Percentiles rank a stretch among this genome's conserved stretches.
Conservation (phyloP, 306 rosid species). For the Prunus armeniaca region DNA sequence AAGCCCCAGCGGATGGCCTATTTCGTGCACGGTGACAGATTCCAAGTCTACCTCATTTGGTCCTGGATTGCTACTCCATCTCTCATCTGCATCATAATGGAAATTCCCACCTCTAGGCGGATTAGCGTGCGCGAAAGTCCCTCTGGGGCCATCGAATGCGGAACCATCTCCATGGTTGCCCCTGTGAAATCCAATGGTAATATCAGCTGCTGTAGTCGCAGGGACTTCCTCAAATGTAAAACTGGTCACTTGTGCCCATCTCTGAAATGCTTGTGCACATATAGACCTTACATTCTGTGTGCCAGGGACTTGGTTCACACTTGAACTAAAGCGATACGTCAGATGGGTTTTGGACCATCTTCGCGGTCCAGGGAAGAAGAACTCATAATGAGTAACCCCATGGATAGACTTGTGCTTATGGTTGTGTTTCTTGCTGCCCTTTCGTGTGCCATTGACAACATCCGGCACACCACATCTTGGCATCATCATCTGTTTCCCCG, state of each 20-base stretch:
- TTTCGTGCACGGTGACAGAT: slow-evolving; percentile 8
- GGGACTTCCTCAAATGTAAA: slow-evolving; percentile 5
- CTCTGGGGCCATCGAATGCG: slow-evolving; percentile 10
- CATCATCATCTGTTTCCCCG: slow-evolving; percentile 18
- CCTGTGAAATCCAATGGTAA: slow-evolving; percentile 23
- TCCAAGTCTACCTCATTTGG: slow-evolving; percentile 6
- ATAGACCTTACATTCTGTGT: neutral
- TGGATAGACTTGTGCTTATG: slow-evolving; percentile 4
- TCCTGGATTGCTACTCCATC: slow-evolving; percentile 16
- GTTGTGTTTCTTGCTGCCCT: neutral
- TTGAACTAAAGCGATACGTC: slow-evolving; percentile 3
- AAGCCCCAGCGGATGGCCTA: slow-evolving; percentile 22
- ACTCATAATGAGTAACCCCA: slow-evolving; percentile 4
- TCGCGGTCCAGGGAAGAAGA: slow-evolving; percentile 8
- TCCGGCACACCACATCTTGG: slow-evolving; percentile 27
- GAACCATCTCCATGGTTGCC: slow-evolving; percentile 15
- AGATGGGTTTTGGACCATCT: slow-evolving; percentile 20
- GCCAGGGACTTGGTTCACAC: neutral
- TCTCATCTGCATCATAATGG: slow-evolving; percentile 23
- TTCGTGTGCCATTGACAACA: neutral
- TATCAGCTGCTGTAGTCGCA: neutral
- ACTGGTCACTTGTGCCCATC: slow-evolving; percentile 11
- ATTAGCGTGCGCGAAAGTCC: slow-evolving; percentile 19
- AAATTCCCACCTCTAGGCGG: slow-evolving; percentile 21
- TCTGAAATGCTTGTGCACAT: slow-evolving; percentile 15